Evolutionary conservation across 768 basidiomycete species (phyloP), one percentile per base, ranked within the genome.

Genomic region (Pleurotus tuber-regium): DNA sequence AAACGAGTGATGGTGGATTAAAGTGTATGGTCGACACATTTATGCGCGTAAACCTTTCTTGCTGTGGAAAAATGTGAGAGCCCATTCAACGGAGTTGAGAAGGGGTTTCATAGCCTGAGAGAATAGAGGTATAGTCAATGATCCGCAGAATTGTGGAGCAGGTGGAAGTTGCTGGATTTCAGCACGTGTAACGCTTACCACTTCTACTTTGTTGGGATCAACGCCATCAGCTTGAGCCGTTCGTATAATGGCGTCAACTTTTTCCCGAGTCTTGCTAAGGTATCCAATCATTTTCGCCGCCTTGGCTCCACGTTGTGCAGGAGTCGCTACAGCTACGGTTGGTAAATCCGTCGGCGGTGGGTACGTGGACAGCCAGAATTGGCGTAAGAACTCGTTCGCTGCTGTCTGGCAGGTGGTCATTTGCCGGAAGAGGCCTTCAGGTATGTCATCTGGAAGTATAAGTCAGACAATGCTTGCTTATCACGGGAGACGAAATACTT

Each of bases 311-410:
- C 86, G 83, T 61, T 96, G 90, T 0, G 79, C 76, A 2, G 83
- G 77, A 0, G 84, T 84, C 2, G 81, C 71, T 0, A 70, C 58
- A 4, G 73, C 69, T 2, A 80, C 64, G 0, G 78, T 73, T 49
- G 78, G 77, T 43, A 50, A 19, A 29, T 89, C 89, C 14, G 77
- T 71, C 1, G 77, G 67, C 4, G 87, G 83, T 4, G 93, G 95
- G 56, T 92, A 88, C 43, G 89, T 80, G 1, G 92, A 81, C 2
- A 86, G 79, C 94, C 95, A 98, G 65, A 93, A 98, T 64, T 98
- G 97, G 24, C 96, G 85, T 11, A 99, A 75, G 65, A 98, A 97
- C 64, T 99, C 97, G 61, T 92, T 94, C 9, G 95, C 87, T 2
- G 95, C 88, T 1, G 92, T 92, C 62, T 97, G 93, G 61, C 90